Conservation (phyloP, 352 stramenopile genomes). For the Phytophthora fragariaefolia region DNA sequence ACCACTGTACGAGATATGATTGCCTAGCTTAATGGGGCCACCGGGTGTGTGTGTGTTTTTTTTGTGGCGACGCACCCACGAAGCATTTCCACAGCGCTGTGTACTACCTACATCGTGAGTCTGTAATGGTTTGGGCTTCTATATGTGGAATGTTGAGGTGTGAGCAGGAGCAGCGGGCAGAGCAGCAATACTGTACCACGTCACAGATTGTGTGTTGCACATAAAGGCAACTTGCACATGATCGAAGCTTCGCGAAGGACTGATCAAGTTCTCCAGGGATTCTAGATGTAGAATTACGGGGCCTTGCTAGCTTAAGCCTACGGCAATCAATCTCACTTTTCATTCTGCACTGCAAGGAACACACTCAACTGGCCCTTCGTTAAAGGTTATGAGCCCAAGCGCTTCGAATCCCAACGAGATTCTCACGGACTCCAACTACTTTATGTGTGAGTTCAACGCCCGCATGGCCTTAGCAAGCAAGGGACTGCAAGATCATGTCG, state of each 20-base stretch:
- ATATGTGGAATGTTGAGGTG: not conserved
- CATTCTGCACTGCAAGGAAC: slow-evolving; percentile 2
- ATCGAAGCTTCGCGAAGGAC: not conserved
- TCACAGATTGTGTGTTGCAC: not conserved
- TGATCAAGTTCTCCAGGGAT: too few relatives aligned
- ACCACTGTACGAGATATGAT: too few relatives aligned
- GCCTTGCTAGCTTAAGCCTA: too few relatives aligned
- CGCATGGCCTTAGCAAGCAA: slow-evolving; percentile 25
- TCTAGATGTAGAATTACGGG: too few relatives aligned
- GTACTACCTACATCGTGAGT: too few relatives aligned
- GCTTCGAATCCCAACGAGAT: slow-evolving; percentile 11
- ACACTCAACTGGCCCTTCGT: not conserved
- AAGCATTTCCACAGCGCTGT: too few relatives aligned
- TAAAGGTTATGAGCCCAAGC: slow-evolving; percentile 28
- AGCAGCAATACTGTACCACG: not conserved
- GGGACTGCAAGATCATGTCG: slow-evolving; percentile 14
- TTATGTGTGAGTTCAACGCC: slow-evolving; percentile 24
- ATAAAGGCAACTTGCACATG: not conserved
- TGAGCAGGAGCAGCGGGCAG: not conserved
- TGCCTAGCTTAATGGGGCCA: too few relatives aligned
- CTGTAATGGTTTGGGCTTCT: too few relatives aligned
- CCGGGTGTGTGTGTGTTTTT: too few relatives aligned
- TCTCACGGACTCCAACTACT: slow-evolving; percentile 23
- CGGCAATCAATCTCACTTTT: not conserved
- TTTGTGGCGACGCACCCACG: too few relatives aligned